Evolutionary conservation across 2,329 filamentous ascomycete genomes (phyloP).

Genomic region (Fusarium tupiense): DNA sequence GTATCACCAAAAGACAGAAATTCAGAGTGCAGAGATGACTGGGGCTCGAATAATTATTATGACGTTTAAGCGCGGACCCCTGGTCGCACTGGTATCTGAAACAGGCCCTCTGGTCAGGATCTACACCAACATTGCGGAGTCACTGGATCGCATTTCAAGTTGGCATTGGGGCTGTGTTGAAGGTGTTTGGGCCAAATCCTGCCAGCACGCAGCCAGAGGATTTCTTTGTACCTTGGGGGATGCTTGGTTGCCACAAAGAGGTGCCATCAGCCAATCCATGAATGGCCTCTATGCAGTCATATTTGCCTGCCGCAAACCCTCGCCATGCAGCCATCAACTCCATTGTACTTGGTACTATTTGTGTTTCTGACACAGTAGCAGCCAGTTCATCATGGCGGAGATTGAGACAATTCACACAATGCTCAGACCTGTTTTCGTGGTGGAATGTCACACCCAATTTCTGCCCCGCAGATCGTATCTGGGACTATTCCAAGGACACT

Average conservation of each 20-base stretch:
- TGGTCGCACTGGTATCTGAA: constrained; percentile 35
- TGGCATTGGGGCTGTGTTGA: constrained; percentile 38
- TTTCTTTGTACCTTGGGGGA: neutral
- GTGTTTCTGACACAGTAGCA: neutral
- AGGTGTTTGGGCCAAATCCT: constrained; percentile 20
- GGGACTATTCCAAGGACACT: neutral
- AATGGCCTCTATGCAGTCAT: neutral
- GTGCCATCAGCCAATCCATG: neutral
- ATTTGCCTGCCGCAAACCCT: neutral
- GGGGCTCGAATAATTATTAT: constrained; percentile 33
- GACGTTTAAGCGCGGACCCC: constrained; percentile 45
- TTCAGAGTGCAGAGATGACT: constrained; percentile 23
- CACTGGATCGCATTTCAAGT: constrained; percentile 37
- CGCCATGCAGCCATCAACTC: neutral
- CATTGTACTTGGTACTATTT: neutral
- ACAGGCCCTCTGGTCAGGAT: constrained; percentile 37
- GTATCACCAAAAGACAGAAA: constrained; percentile 19
- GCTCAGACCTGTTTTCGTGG: neutral
- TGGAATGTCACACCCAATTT: constrained; percentile 8
- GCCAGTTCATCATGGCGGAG: neutral
- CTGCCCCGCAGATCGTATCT: neutral
- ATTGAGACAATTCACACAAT: neutral
- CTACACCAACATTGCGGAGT: constrained; percentile 21
- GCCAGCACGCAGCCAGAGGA: constrained; percentile 32
- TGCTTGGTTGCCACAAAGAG: constrained; percentile 1